phyloP scores from a whole-genome alignment of 306 rosid species.

The peach (Prunus persica) region Prunus_persica_NCBIv2 NC_034012.1:2701501-2702000 shows the following conservation, averaged over 20 bases:
- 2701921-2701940: constrained; percentile 61
- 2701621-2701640: background rate
- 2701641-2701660: background rate
- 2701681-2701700: background rate
- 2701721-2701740: constrained; percentile 1
- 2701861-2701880: constrained; percentile 84
- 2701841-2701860: constrained; percentile 87
- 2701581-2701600: background rate
- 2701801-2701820: constrained; percentile 95
- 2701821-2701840: constrained; percentile 74
- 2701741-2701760: constrained; percentile 26
- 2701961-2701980: background rate
- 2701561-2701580: background rate
- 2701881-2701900: constrained; percentile 89
- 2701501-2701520: constrained; percentile 13
- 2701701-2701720: background rate
- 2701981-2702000: background rate
- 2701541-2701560: background rate
- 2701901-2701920: constrained; percentile 82
- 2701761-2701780: constrained; percentile 57
- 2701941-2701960: constrained; percentile 1
- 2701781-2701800: constrained; percentile 83
- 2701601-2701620: background rate
- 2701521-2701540: constrained; percentile 10
- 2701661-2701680: background rate